Evolutionary conservation across 2,329 filamentous ascomycete species (phyloP).

Genomic region (Xylaria sp.): DNA sequence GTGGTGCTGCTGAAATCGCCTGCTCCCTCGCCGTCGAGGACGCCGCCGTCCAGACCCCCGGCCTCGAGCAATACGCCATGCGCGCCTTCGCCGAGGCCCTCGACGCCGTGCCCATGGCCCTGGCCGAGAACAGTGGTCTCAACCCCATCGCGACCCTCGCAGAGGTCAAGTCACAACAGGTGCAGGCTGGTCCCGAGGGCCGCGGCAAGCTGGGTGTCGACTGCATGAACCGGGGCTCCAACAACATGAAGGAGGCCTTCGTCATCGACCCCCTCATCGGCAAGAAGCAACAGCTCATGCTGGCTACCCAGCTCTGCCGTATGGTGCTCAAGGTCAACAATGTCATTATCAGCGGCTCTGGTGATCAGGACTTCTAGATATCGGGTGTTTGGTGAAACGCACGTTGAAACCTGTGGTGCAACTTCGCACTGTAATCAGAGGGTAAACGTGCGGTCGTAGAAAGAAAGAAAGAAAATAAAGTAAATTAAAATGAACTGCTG

Average conservation of each 20-base stretch:
- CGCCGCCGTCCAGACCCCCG: slow-evolving; percentile 86
- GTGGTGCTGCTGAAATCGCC: slow-evolving; percentile 93
- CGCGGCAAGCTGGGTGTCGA: slow-evolving; percentile 78
- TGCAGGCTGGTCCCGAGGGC: slow-evolving; percentile 55
- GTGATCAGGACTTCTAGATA: slow-evolving; percentile 77
- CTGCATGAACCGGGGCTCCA: slow-evolving; percentile 93
- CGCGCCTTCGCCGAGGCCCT: slow-evolving; percentile 93
- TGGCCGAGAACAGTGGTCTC: slow-evolving; percentile 94
- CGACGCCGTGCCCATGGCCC: slow-evolving; percentile 87
- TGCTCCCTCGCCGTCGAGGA: slow-evolving; percentile 96
- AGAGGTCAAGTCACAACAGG: slow-evolving; percentile 91
- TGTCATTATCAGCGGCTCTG: slow-evolving; percentile 83
- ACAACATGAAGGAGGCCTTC: slow-evolving; percentile 97
- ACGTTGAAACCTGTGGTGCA: too few relatives aligned
- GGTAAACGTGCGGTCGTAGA: too few relatives aligned
- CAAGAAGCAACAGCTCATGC: slow-evolving; percentile 92
- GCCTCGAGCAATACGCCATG: slow-evolving; percentile 99
- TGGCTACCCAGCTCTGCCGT: slow-evolving; percentile 93
- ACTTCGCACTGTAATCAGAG: too few relatives aligned
- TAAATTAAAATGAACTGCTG: too few relatives aligned
- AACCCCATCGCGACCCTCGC: slow-evolving; percentile 95
- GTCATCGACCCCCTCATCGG: slow-evolving; percentile 98
- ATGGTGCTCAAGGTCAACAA: slow-evolving; percentile 99
- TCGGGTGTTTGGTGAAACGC: neutral
- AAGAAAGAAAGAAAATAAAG: too few relatives aligned